phyloP scores from a whole-genome alignment of 208 protist species.

The Trypanosoma boissoni region DNA sequence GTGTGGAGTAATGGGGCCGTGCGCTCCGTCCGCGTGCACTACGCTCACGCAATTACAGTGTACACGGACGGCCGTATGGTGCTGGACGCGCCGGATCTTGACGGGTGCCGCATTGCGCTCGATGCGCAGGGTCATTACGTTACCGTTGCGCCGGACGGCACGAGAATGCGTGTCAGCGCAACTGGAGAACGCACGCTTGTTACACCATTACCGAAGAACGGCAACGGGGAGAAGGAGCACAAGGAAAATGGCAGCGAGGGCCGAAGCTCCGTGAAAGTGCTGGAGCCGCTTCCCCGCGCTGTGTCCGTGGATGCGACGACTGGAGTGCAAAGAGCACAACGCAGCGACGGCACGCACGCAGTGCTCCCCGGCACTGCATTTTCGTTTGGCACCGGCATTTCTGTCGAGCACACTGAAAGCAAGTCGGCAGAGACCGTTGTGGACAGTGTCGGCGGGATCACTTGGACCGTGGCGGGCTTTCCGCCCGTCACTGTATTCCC shows the following conservation, averaged over 20 bases:
- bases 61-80: slow-evolving; percentile 52
- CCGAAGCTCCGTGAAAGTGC: no score
- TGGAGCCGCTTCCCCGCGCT: slow-evolving; percentile 8
- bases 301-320: neutral
- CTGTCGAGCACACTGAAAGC: neutral
- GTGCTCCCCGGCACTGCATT: no score
- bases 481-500: neutral
- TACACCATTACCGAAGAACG: neutral
- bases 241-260: no score
- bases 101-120: slow-evolving; percentile 36
- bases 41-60: slow-evolving; percentile 24
- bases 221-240: neutral
- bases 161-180: slow-evolving; percentile 15
- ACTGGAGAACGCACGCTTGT: slow-evolving; percentile 14
- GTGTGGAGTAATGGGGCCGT: slow-evolving; percentile 35
- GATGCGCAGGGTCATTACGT: slow-evolving; percentile 45
- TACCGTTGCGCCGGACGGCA: slow-evolving; percentile 16
- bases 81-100: slow-evolving; percentile 31
- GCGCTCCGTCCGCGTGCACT: slow-evolving; percentile 16
- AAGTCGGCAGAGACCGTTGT: no score
- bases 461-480: neutral
- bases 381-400: slow-evolving; percentile 2
- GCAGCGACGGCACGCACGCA: no score
- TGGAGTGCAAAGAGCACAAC: neutral
- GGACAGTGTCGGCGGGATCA: no score